Conservation (phyloP, 2,329 filamentous ascomycete genomes). For the Scopulariopsis brevicaulis region DNA sequence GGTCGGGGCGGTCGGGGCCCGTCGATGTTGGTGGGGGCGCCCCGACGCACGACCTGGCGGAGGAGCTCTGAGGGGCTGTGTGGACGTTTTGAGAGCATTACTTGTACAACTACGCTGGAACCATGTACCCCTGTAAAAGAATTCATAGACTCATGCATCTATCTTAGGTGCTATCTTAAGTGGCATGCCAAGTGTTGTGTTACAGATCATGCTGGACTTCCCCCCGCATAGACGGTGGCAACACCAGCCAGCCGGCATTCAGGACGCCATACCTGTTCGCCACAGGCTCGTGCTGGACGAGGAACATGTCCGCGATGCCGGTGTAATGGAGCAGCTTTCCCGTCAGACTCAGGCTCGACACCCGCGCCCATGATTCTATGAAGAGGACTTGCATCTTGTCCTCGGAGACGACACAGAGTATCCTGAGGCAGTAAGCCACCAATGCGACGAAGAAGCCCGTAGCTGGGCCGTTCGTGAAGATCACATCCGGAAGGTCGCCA, state of each 20-base stretch:
- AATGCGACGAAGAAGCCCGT: slow-evolving; percentile 68
- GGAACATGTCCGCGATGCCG: slow-evolving; percentile 60
- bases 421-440: slow-evolving; percentile 34
- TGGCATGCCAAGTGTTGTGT: neutral
- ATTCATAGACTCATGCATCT: slow-evolving; percentile 1
- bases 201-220: neutral
- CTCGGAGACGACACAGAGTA: slow-evolving; percentile 30
- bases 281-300: slow-evolving; percentile 70
- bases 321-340: slow-evolving; percentile 60
- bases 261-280: slow-evolving; percentile 30
- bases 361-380: slow-evolving; percentile 86
- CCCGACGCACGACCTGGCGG: neutral
- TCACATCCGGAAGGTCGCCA: slow-evolving; percentile 51
- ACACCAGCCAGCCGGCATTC: slow-evolving; percentile 11
- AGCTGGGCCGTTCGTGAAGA: slow-evolving; percentile 81
- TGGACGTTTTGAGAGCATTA: neutral
- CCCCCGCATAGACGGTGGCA: neutral
- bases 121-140: neutral
- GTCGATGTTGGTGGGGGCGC: slow-evolving; percentile 2
- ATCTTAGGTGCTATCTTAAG: neutral
- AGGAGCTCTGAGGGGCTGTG: neutral
- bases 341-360: slow-evolving; percentile 71
- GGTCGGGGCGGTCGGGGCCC: slow-evolving; percentile 11
- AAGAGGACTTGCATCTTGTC: slow-evolving; percentile 65
- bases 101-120: slow-evolving; percentile 2